Evolutionary conservation across 2,329 filamentous ascomycete species (phyloP).

Genomic region (Neurospora crassa): DNA sequence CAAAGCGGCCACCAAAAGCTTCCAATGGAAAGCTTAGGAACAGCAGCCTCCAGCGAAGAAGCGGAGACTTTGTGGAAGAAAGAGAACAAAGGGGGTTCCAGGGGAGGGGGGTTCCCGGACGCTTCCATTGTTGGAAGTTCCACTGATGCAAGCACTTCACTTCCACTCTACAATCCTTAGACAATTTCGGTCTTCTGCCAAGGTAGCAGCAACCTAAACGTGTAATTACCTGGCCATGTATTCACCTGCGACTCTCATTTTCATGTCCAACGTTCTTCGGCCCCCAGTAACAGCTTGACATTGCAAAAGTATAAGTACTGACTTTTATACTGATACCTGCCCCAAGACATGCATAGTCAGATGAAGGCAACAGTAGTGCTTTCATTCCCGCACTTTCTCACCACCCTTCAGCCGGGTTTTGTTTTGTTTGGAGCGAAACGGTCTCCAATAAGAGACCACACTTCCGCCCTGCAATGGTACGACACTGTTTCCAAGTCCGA

Average conservation of each 20-base stretch:
- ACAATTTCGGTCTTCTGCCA: background rate
- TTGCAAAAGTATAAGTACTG: background rate
- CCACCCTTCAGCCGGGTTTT: background rate
- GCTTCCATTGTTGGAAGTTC: background rate
- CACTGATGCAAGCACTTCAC: background rate
- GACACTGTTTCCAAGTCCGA: background rate
- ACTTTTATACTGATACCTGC: background rate
- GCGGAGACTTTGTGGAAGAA: background rate
- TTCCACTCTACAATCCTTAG: background rate
- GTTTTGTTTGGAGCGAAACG: background rate
- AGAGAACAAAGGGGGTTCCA: background rate
- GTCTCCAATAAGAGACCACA: background rate
- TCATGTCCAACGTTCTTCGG: background rate
- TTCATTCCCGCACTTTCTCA: background rate
- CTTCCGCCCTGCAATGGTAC: background rate
- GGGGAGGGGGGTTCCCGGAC: background rate
- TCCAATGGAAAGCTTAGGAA: background rate
- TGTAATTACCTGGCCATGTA: background rate
- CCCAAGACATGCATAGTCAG: background rate
- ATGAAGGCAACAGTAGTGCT: background rate
- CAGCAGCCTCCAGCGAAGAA: background rate
- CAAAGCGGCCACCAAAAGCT: background rate
- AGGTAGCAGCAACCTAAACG: background rate
- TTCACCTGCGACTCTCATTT: background rate
- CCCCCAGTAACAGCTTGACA: background rate